Evolutionary conservation across 768 basidiomycete species (phyloP).

Genomic region (Boletus sp.): DNA sequence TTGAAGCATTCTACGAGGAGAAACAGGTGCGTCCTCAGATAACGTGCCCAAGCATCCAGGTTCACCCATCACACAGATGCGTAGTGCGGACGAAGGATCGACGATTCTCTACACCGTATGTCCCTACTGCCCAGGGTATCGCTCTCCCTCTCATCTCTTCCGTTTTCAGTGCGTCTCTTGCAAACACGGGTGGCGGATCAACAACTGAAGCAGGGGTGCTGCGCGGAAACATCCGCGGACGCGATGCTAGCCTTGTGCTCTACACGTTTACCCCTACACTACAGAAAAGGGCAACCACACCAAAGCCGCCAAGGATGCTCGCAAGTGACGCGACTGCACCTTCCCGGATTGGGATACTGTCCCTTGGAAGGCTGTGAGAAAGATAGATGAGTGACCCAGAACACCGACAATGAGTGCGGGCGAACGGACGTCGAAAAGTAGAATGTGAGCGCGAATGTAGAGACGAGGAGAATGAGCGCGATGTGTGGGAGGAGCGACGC

Average conservation of each 20-base stretch:
- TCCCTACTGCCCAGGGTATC: conserved; percentile 12
- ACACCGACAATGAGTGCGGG: not conserved
- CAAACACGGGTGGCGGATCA: conserved; percentile 79
- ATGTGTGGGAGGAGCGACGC: conserved; percentile 66
- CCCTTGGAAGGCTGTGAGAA: conserved; percentile 67
- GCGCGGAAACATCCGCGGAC: not conserved
- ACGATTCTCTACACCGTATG: conserved; percentile 92
- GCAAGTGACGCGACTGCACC: conserved; percentile 66
- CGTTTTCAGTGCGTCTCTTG: conserved; percentile 62
- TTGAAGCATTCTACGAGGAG: conserved; percentile 85
- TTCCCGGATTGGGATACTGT: conserved; percentile 63
- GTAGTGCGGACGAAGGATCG: conserved; percentile 92
- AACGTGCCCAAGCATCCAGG: not conserved
- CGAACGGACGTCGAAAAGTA: conserved; percentile 80
- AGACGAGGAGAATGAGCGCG: conserved; percentile 65
- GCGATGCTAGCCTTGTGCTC: conserved; percentile 13
- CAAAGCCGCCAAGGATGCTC: conserved; percentile 80
- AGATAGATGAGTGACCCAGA: conserved; percentile 5
- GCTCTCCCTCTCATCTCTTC: conserved; percentile 6
- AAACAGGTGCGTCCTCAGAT: conserved; percentile 57
- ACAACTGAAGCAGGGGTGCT: conserved; percentile 47
- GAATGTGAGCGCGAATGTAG: conserved; percentile 83
- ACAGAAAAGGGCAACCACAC: conserved; percentile 80
- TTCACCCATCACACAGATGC: conserved; percentile 45
- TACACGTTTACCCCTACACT: conserved; percentile 30